Evolutionary conservation across 768 basidiomycete genomes (phyloP), one percentile per base, ranked within the genome.

Genomic region (Trametes cinnabarina): DNA sequence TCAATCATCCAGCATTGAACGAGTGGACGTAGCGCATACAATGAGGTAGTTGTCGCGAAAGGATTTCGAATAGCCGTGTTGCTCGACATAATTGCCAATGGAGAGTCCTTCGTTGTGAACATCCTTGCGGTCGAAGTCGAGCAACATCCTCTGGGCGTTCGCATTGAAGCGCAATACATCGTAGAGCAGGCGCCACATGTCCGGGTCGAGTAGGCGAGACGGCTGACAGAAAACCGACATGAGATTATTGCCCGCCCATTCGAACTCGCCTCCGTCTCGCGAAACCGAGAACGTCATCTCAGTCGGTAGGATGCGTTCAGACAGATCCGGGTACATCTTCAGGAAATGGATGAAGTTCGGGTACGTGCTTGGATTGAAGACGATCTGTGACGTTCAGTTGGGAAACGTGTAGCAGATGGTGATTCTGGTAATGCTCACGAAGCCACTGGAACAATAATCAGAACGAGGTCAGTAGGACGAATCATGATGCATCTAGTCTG

Each of bases 211-310:
- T 32, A 90, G 58, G 22, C 88, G 82, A 42, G 71, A 72, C 3
- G 78, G 73, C 69, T 90, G 89, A 65, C 85, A 86, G 68, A 92
- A 92, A 0, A 92, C 74, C 0, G 82, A 80, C 8, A 74, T 66
- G 0, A 83, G 74, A 46, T 81, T 83, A 62, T 82, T 80, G 28
- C 88, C 88, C 3, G 88, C 87, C 88, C 90, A 92, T 69, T 92
- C 88, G 63, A 89, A 89, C 1, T 65, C 69, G 0, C 88, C 90
- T 20, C 68, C 57, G 68, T 91, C 87, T 47, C 88, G 78, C 3
- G 89, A 87, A 37, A 93, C 82, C 62, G 83, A 82, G 71, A 92
- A 91, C 0, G 89, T 86, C 89, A 91, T 92, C 54, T 85, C 82
- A 0, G 88, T 88, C 3, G 79, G 77, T 40, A 82, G 63, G 28